A percentile compares a stretch with the other conserved stretches of the same genome.
Conservation (phyloP, 768 basidiomycete genomes). For the Tulasnella calospora region DNA sequence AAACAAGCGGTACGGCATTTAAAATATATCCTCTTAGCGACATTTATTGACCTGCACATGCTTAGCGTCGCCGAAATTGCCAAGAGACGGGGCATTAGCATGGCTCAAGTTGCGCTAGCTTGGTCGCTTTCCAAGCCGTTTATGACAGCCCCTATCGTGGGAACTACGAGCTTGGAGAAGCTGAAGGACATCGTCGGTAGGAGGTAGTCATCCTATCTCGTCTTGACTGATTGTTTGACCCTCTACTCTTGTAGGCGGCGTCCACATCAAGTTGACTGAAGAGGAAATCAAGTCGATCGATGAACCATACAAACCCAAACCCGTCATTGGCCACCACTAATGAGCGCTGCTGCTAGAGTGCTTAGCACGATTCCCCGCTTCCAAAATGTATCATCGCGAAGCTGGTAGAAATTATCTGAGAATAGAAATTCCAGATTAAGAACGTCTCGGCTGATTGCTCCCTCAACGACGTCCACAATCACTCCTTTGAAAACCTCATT, state of each 20-base stretch:
- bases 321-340: constrained; percentile 33
- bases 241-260: not conserved
- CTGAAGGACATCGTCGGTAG: not conserved
- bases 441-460: not conserved
- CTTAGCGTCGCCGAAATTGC: not conserved
- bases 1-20: not conserved
- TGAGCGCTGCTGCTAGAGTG: not conserved
- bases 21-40: not conserved
- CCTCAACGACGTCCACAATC: not conserved
- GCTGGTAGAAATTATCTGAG: not conserved
- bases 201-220: not conserved
- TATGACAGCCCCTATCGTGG: constrained; percentile 17
- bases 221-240: not conserved
- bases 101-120: constrained; percentile 20
- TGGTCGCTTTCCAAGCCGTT: constrained; percentile 14
- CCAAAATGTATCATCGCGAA: not conserved
- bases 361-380: not conserved
- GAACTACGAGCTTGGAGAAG: constrained; percentile 13
- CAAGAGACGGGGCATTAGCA: not conserved
- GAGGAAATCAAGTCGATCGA: constrained; percentile 38
- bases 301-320: constrained; percentile 34
- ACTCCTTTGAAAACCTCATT: no score
- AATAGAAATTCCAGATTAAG: not conserved
- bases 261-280: constrained; percentile 32
- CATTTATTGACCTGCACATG: not conserved